Conservation (phyloP, 371 early-diverging fungal genomes). For the Mucor saturninus region DNA sequence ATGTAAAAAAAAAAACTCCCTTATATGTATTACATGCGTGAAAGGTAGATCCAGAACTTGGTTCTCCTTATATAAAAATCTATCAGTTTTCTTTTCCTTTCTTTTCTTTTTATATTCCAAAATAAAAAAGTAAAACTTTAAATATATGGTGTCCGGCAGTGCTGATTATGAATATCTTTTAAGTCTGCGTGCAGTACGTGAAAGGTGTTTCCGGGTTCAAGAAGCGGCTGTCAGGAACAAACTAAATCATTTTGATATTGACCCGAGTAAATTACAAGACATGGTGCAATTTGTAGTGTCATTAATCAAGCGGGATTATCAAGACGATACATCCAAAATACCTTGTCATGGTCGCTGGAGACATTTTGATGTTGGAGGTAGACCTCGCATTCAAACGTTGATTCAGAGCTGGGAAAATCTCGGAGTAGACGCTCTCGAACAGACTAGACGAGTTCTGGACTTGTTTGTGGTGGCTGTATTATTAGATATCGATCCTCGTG, state of each 20-base stretch:
- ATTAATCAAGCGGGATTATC: slow-evolving; percentile 74
- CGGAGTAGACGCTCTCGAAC: slow-evolving; percentile 58
- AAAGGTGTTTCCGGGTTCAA: slow-evolving; percentile 71
- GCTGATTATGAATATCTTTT: slow-evolving; percentile 54
- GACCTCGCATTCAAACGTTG: slow-evolving; percentile 62
- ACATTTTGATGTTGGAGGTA: slow-evolving; percentile 75
- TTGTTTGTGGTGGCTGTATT: slow-evolving; percentile 85
- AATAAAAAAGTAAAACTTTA: background rate
- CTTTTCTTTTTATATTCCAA: slow-evolving; percentile 1
- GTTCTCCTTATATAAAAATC: background rate
- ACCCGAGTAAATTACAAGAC: slow-evolving; percentile 62
- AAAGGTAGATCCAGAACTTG: no score
- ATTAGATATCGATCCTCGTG: slow-evolving; percentile 81
- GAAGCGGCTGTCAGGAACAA: slow-evolving; percentile 56
- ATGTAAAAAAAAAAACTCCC: no score
- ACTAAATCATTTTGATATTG: slow-evolving; percentile 75
- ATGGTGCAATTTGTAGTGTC: slow-evolving; percentile 73
- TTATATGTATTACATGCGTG: no score
- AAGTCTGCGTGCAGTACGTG: slow-evolving; percentile 81
- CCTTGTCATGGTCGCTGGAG: slow-evolving; percentile 90
- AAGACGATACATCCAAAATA: slow-evolving; percentile 53
- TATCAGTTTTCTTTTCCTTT: background rate
- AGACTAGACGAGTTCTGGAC: slow-evolving; percentile 77
- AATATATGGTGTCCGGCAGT: background rate
- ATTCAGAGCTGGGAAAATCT: slow-evolving; percentile 47